Evolutionary conservation across 192 early-diverging fungal species (phyloP).

Genomic region (Oehlia diaphana): DNA sequence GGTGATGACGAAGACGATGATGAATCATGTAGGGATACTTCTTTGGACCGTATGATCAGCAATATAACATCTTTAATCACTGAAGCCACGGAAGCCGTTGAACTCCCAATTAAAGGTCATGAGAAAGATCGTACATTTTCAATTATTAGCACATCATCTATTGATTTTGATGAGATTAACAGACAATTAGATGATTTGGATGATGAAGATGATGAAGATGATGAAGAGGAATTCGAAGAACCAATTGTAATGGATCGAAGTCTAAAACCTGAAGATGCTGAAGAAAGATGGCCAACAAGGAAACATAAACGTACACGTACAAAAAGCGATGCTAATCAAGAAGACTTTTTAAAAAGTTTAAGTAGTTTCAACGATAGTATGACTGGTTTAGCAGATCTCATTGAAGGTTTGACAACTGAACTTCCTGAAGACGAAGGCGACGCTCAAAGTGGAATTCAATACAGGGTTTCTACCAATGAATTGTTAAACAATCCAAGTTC

Average conservation of each 20-base stretch:
- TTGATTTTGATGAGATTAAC: not conserved
- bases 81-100: slow-evolving; percentile 43
- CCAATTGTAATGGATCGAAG: not conserved
- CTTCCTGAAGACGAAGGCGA: not conserved
- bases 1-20: slow-evolving; percentile 10
- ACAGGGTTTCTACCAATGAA: not conserved
- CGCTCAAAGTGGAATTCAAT: not conserved
- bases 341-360: slow-evolving; percentile 1
- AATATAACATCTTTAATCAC: slow-evolving; percentile 35
- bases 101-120: slow-evolving; percentile 34
- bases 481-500: slow-evolving; percentile 31
- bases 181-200: slow-evolving; percentile 4
- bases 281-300: not conserved
- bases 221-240: slow-evolving; percentile 13
- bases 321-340: not conserved
- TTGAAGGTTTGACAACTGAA: not conserved
- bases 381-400: not conserved
- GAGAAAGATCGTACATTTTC: slow-evolving; percentile 26
- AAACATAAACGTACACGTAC: slow-evolving; percentile 1
- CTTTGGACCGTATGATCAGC: slow-evolving; percentile 38
- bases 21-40: slow-evolving; percentile 27
- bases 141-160: not conserved
- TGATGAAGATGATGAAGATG: not conserved
- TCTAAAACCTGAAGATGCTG: not conserved
- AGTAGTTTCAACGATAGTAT: not conserved